A percentile compares a stretch with the other conserved stretches of the same genome.
These are phyloP conservation scores for Jackrogersella minutella DNA, from an alignment of 495 filamentous ascomycete species.

Conservation along the genomic window DNA sequence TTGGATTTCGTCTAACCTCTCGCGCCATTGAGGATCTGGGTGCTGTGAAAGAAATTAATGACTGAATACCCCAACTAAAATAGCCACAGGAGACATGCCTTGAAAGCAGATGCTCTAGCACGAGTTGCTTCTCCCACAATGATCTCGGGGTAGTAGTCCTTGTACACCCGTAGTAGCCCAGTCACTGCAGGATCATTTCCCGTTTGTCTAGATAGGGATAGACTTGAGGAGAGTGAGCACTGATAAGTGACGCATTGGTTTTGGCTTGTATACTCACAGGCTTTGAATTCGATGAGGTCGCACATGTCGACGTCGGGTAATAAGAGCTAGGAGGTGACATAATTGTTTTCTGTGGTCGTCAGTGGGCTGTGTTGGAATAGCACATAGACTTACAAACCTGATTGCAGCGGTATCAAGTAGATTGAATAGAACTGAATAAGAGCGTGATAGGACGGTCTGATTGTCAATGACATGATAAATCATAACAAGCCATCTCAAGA, in stretches of 20 bases:
- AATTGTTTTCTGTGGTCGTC: conserved; percentile 60
- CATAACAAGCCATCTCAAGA: conserved; percentile 84
- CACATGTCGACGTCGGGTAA: conserved; percentile 88
- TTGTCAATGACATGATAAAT: conserved; percentile 78
- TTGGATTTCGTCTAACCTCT: conserved; percentile 71
- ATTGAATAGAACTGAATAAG: conserved; percentile 84
- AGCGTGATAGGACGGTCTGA: conserved; percentile 66
- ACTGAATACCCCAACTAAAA: neutral
- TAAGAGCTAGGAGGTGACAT: conserved; percentile 83
- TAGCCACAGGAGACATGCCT: conserved; percentile 44
- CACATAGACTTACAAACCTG: conserved; percentile 54
- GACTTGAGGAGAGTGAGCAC: conserved; percentile 52
- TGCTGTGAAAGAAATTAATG: conserved; percentile 56
- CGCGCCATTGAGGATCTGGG: conserved; percentile 80
- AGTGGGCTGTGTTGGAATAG: conserved; percentile 41
- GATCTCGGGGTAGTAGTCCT: conserved; percentile 90
- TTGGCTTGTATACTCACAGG: conserved; percentile 63
- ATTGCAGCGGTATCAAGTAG: conserved; percentile 81
- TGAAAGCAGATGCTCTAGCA: conserved; percentile 64
- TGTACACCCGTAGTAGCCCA: conserved; percentile 83
- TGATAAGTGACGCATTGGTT: neutral
- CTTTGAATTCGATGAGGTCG: conserved; percentile 83
- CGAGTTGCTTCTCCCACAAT: conserved; percentile 72
- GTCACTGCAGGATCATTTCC: conserved; percentile 78
- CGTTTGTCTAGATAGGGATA: conserved; percentile 65